phyloP scores from a whole-genome alignment of 306 rosid genomes.

The Hippophae gyantsensis region DNA sequence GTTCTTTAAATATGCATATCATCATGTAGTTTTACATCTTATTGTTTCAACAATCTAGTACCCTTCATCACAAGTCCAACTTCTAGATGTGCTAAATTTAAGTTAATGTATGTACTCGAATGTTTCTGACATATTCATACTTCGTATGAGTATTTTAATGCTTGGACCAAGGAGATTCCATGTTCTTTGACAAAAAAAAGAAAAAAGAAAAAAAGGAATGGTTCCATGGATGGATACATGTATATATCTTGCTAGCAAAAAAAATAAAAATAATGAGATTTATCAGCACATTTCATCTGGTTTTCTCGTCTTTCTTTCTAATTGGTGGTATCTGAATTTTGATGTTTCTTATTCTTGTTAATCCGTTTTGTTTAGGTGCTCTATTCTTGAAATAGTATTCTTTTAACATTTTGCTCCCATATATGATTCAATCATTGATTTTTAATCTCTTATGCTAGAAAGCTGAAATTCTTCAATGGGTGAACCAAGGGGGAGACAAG shows the following conservation, averaged over 20 bases:
- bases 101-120: no score
- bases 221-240: neutral
- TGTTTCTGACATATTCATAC: no score
- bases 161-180: no score
- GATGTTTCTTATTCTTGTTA: neutral
- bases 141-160: no score
- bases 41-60: neutral
- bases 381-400: neutral
- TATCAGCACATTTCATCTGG: neutral
- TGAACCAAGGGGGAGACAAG: conserved; percentile 76
- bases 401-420: neutral
- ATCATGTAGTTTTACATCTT: neutral
- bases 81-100: no score
- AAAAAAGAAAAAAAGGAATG: no score
- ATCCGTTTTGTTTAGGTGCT: neutral
- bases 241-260: neutral
- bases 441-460: conserved; percentile 40
- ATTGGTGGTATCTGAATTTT: neutral
- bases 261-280: neutral
- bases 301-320: neutral
- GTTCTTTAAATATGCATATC: conserved; percentile 18
- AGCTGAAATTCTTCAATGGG: conserved; percentile 78
- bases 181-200: no score
- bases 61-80: no score
- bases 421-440: neutral